phyloP scores from a whole-genome alignment of 352 stramenopile species.

The Globisporangium emineosum region DNA sequence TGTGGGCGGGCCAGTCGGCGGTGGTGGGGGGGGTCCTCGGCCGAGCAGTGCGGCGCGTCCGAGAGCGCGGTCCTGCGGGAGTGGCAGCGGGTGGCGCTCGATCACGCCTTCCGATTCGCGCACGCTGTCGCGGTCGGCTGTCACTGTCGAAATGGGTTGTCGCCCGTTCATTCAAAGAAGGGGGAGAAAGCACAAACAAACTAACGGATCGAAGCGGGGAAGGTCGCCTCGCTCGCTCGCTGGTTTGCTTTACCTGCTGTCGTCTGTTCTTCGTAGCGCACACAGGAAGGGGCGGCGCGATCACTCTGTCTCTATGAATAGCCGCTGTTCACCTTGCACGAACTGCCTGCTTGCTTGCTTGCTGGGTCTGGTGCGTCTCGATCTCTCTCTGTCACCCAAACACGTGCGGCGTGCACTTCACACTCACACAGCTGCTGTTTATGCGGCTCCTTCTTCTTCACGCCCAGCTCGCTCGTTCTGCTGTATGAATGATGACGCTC shows the following conservation, averaged over 20 bases:
- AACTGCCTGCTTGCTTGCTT: not conserved
- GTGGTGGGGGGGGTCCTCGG: slow-evolving; percentile 13
- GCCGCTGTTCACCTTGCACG: too few species aligned
- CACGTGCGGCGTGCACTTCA: not conserved
- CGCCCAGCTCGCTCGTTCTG: not conserved
- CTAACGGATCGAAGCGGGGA: not conserved
- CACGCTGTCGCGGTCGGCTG: slow-evolving; percentile 15
- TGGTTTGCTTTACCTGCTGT: not conserved
- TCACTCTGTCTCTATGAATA: not conserved
- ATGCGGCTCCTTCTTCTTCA: not conserved
- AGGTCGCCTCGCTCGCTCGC: not conserved
- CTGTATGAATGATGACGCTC: slow-evolving; percentile 3
- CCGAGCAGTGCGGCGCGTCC: slow-evolving; percentile 7
- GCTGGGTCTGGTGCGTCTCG: not conserved
- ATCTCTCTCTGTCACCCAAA: not conserved
- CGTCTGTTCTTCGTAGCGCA: not conserved
- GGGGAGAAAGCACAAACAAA: not conserved
- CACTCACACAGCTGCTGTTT: not conserved
- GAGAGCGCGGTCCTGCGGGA: slow-evolving; percentile 5
- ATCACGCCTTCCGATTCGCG: slow-evolving; percentile 21
- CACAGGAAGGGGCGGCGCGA: not conserved
- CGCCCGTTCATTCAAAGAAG: slow-evolving; percentile 1
- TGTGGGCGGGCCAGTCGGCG: not conserved
- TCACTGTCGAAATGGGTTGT: slow-evolving; percentile 1
- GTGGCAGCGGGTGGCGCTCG: slow-evolving; percentile 14